Evolutionary conservation across 495 filamentous ascomycete genomes (phyloP).

Genomic region (Pyrenula massariospora): DNA sequence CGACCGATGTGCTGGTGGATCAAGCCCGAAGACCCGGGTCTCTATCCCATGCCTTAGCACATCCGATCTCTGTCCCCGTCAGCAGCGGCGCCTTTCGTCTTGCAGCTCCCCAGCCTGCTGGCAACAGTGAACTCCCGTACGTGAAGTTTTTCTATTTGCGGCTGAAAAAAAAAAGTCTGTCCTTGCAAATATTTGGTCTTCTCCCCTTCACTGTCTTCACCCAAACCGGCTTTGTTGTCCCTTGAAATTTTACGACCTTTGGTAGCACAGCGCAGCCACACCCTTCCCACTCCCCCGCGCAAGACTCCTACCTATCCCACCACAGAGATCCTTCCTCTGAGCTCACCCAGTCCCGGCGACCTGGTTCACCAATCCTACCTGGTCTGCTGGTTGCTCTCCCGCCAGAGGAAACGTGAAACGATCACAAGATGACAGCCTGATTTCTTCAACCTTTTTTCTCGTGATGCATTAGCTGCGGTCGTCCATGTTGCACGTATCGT

Average conservation of each 20-base stretch:
- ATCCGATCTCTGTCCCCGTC: slow-evolving; percentile 28
- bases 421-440: background rate
- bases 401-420: background rate
- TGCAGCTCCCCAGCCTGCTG: slow-evolving; percentile 32
- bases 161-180: slow-evolving; percentile 13
- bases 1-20: slow-evolving; percentile 29
- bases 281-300: slow-evolving; percentile 6
- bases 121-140: slow-evolving; percentile 36
- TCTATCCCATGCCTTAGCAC: slow-evolving; percentile 20
- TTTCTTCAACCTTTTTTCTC: slow-evolving; percentile 4
- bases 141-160: slow-evolving; percentile 27
- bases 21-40: slow-evolving; percentile 27
- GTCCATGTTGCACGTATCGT: slow-evolving; percentile 9
- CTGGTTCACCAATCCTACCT: slow-evolving; percentile 4
- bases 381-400: slow-evolving; percentile 4
- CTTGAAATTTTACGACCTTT: slow-evolving; percentile 19
- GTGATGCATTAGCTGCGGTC: slow-evolving; percentile 5
- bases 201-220: slow-evolving; percentile 8
- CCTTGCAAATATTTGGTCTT: slow-evolving; percentile 15
- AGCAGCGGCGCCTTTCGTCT: slow-evolving; percentile 27
- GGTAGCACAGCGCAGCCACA: slow-evolving; percentile 1
- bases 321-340: background rate
- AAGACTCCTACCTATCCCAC: slow-evolving; percentile 8
- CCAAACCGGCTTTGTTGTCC: slow-evolving; percentile 16
- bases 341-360: slow-evolving; percentile 4